Base-by-base conservation (phyloP, 352 stramenopile species). In the Globisporangium solare region DNA sequence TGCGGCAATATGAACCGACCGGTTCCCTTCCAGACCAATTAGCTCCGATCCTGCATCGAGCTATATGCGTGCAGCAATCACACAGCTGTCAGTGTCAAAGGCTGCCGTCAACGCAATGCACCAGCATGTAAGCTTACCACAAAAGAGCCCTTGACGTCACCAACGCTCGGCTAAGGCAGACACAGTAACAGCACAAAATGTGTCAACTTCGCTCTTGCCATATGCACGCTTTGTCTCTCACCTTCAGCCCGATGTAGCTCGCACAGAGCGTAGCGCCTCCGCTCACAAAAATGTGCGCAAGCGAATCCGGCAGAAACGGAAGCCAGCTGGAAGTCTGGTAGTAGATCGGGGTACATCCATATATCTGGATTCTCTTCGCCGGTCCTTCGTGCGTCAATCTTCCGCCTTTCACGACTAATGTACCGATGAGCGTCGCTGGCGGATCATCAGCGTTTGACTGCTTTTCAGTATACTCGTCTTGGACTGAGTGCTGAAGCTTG, bases 341-440 rank as follows among this genome's bases (percentile, higher is more conserved):
- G 41, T 83, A 93, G 20, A 93, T 79, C 15, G 80, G 75, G 14
- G 83, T 90, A 65, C 83, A 93, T 15, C 80, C 80, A 55, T 87
- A 91, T 48, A 90, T 82, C 54, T 79, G 74, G 24, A 89, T 74
- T 1, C 77, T 74, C 51, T 85, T 88, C 3, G 74, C 67, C 14
- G 79, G 77, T 0, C 72, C 68, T 22, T 68, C 58, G 21, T 86
- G 77, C n/a, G 72, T 70, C 37, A 83, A 62, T 1, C 77, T 71
- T 22, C 62, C 65, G 1, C 80, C 79, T 51, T 86, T 88, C 24
- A 92, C 56, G 41, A 89, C 64, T 27, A 92, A 62, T 7, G 64
- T 84, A 0, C 70, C 66, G 27, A 66, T 51, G 0, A 53, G 11
- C 18, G 83, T 45, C 0, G 48, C 51, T 15, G 41, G 35, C 20